Base-by-base conservation (phyloP, 768 basidiomycete species). In the Pisolithus microcarpus region DNA sequence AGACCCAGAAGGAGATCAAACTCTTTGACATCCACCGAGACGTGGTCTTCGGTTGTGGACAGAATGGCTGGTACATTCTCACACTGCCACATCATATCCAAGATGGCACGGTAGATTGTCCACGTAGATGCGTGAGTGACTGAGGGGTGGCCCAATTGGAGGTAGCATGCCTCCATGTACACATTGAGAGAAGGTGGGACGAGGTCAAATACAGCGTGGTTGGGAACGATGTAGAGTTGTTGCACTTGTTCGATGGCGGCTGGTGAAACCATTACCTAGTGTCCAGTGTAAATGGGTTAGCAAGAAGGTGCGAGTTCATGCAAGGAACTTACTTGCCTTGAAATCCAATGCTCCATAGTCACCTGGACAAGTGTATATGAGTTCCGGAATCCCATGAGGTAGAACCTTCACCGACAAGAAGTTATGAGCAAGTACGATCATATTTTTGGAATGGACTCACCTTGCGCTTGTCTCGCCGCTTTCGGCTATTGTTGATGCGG, bases 151-250 rank as follows among this genome's bases (percentile, higher is more conserved):
- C 61, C 65, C 18, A 70, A 52, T 1, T 4, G 5, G 0, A 38
- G 13, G 42, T 69, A 72, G 13, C 58, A 47, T 0, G 44, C 18
- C 1, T 45, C n/a, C 0, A 56, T 64, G n/a, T 47, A 62, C 1
- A 28, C 7, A n/a, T 59, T 39, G 49, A 75, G 71, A 0, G 49
- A 42, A 0, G 58, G 57, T 1, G 73, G 71, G 4, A 67, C 63
- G 0, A 75, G 58, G 18, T 71, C 50, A 44, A 73, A 72, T 0
- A 72, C 63, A 3, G 57, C 56, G 46, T 73, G 62, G 48, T 65
- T 58, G 6, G 56, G 59, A 4, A 64, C 69, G 0, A 70, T 68
- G 50, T 63, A 75, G n/a, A 56, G 23, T 5, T 46, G 10, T 24
- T 56, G 43, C 28, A 62, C 56, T 28, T 63, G 61, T 8, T 53